Base-by-base conservation (phyloP, 768 basidiomycete genomes). In the Kwoniella shandongensis region DNA sequence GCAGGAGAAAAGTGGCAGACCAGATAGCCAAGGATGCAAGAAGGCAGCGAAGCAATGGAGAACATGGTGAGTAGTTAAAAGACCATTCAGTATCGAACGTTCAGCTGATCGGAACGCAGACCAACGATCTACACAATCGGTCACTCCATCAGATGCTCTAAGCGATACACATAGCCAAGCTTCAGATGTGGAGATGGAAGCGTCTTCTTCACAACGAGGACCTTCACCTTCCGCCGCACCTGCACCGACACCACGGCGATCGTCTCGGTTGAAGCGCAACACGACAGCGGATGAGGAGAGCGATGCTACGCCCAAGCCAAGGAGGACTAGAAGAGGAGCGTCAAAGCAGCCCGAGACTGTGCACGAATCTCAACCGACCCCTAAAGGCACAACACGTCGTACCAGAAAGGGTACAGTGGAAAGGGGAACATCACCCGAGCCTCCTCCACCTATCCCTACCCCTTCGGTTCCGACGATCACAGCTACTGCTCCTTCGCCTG, bases 401-500 rank as follows among this genome's bases (percentile, higher is more conserved):
- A 54, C 56, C 10, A 55, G 65, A 15, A 61, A 64, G 18, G 45
- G 39, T 11, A 67, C 65, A 5, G 59, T 59, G 8, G 66, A 71
- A 11, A 52, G 54, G 30, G 59, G 36, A 0, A 64, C 56, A n/a
- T 66, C 67, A 3, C 66, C 70, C 23, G 38, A 59, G 13, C 61
- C 64, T n/a, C 52, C 58, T 23, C 40, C 60, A 8, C 30, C 55
- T 1, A 44, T 53, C 1, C 55, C 60, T 15, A 11, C 47, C 1
- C 53, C 66, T 12, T n/a, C 54, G 17, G 57, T 70, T 10, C 70
- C 70, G 18, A 66, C 66, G 40, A 72, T 72, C 55, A 69, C 63
- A 2, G 67, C 64, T 42, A 72, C 70, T 23, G 70, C 70, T 12
- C 68, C 70, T 17, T 72, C 70, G 22, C 70, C 70, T 12, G 51